Conservation (phyloP, 306 rosid species). For the Prunus padus region DNA sequence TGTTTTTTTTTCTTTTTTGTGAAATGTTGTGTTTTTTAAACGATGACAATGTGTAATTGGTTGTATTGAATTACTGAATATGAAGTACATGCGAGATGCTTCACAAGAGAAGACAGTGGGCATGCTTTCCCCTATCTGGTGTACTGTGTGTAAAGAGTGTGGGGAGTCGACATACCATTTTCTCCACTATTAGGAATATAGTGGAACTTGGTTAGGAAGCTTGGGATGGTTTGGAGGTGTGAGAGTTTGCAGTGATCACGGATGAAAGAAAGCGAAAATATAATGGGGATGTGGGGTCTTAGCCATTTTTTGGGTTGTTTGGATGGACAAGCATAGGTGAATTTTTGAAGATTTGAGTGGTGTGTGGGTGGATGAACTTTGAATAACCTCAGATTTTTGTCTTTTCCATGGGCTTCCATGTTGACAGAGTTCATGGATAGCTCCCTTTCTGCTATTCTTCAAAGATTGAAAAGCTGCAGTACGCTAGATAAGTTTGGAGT, state of each 20-base stretch:
- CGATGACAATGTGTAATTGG: not conserved
- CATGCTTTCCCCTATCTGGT: not conserved
- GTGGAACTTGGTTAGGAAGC: not conserved
- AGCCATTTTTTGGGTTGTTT: not conserved
- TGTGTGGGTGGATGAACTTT: too few relatives aligned
- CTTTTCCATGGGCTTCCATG: not conserved
- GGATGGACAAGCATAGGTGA: not conserved
- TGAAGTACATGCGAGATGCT: not conserved
- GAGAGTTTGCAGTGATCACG: too few relatives aligned
- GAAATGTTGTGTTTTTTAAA: not conserved
- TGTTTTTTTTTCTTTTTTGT: not conserved
- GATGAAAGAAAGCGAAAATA: too few relatives aligned
- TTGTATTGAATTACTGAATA: not conserved
- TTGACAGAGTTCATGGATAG: not conserved
- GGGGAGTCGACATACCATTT: not conserved
- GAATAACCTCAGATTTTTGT: not conserved
- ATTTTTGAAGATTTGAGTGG: too few relatives aligned
- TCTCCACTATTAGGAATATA: not conserved
- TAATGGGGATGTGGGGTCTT: not conserved
- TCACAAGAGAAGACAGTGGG: not conserved
- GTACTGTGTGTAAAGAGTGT: not conserved
- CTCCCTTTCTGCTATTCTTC: not conserved
- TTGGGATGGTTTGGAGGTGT: not conserved
- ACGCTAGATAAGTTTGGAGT: not conserved
- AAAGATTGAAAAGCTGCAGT: not conserved